Conservation (phyloP, 352 stramenopile genomes). For the Stramenopiles sp. region DNA sequence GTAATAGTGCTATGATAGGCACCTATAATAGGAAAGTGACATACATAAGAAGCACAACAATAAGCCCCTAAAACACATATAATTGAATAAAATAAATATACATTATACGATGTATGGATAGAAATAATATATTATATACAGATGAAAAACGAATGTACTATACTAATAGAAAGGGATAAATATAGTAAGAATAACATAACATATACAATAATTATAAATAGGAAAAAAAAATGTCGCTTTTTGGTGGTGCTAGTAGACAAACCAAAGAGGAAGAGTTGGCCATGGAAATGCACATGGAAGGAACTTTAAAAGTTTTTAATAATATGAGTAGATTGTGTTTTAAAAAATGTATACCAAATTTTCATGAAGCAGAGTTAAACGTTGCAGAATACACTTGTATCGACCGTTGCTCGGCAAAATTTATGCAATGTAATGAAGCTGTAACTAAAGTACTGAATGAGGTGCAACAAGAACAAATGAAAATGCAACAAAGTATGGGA, state of each 20-base stretch:
- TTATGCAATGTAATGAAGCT: constrained; percentile 84
- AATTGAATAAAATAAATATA: too few species aligned
- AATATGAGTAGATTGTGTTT: constrained; percentile 58
- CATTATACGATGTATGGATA: too few species aligned
- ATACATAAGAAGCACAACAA: too few species aligned
- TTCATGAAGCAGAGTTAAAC: constrained; percentile 83
- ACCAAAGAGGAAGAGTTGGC: background rate
- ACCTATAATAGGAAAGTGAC: too few species aligned
- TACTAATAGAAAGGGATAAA: too few species aligned
- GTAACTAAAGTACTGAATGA: constrained; percentile 79
- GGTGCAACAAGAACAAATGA: constrained; percentile 52
- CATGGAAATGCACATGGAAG: background rate
- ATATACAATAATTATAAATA: too few species aligned
- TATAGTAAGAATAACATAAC: too few species aligned
- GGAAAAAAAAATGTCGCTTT: background rate
- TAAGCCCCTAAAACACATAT: too few species aligned
- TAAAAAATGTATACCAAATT: constrained; percentile 82
- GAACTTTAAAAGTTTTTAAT: background rate
- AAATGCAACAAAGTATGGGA: too few species aligned
- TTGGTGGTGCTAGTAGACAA: background rate
- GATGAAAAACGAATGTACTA: too few species aligned
- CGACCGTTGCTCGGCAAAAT: constrained; percentile 89
- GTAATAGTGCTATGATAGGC: too few species aligned
- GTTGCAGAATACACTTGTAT: constrained; percentile 94
- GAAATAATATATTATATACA: too few species aligned